Percentiles rank a stretch among this genome's conserved stretches.
Conservation (phyloP, 1,139 yeast species). For the Blastobotrys petasosporus region DNA sequence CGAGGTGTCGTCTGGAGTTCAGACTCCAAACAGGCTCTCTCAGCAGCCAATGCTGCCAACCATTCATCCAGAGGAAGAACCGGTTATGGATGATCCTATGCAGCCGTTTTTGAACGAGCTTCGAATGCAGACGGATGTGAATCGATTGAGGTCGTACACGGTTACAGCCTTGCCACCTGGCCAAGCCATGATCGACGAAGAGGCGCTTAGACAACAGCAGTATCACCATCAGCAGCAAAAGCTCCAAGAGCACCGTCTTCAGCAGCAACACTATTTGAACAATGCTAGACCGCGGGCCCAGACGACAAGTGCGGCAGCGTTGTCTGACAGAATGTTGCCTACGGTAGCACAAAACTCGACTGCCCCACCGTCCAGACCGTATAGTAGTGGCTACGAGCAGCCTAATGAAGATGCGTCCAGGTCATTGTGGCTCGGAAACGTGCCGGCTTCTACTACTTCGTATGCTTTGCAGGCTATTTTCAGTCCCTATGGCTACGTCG, state of each 20-base stretch:
- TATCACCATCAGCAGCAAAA: slow-evolving; percentile 16
- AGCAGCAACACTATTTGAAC: slow-evolving; percentile 7
- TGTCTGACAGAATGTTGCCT: slow-evolving; percentile 3
- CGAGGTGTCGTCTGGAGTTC: slow-evolving; percentile 8
- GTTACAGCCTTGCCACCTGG: slow-evolving; percentile 30
- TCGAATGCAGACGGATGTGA: slow-evolving; percentile 32
- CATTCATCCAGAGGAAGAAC: slow-evolving; percentile 2
- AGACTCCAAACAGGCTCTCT: slow-evolving; percentile 19
- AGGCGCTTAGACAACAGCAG: slow-evolving; percentile 17
- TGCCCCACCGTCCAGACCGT: not conserved
- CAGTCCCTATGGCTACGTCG: slow-evolving; percentile 49
- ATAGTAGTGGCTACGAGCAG: not conserved
- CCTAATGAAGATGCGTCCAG: slow-evolving; percentile 40
- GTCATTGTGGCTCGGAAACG: slow-evolving; percentile 67
- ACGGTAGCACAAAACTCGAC: not conserved
- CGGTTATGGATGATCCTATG: slow-evolving; percentile 27
- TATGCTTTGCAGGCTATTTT: slow-evolving; percentile 42
- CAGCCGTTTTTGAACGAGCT: slow-evolving; percentile 33
- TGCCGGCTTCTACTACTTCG: slow-evolving; percentile 51
- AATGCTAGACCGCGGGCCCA: slow-evolving; percentile 23
- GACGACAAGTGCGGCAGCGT: slow-evolving; percentile 15
- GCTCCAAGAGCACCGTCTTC: slow-evolving; percentile 10
- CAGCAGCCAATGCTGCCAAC: slow-evolving; percentile 6
- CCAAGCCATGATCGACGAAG: slow-evolving; percentile 16
- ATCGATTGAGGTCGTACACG: slow-evolving; percentile 37